These are phyloP conservation scores for Mortierella sp. DNA, from an alignment of 371 early-diverging fungal species.

Conservation along the genomic window DNA sequence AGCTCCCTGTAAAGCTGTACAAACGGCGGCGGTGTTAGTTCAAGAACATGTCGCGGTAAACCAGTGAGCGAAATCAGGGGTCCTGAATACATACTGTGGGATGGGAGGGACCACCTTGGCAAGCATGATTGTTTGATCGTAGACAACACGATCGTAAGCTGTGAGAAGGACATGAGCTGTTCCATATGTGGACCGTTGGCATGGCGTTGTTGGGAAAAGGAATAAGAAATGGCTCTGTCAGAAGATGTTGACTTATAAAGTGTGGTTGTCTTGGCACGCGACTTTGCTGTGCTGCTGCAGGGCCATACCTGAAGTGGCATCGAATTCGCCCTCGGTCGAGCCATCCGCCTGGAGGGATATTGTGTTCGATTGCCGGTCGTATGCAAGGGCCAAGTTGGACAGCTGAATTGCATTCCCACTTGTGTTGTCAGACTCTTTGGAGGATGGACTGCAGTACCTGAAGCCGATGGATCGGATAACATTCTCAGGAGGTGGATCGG, in stretches of 20 bases:
- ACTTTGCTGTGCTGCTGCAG: too few species aligned
- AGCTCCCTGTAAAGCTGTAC: conserved; percentile 24
- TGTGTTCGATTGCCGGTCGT: conserved; percentile 31
- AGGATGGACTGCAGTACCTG: conserved; percentile 6
- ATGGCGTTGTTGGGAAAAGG: too few species aligned
- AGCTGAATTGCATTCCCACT: not conserved
- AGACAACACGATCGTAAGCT: conserved; percentile 37
- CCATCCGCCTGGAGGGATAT: conserved; percentile 32
- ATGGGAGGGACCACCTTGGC: conserved; percentile 1
- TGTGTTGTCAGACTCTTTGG: not conserved
- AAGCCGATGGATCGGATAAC: conserved; percentile 43
- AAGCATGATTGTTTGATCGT: conserved; percentile 30
- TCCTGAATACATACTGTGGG: conserved; percentile 23
- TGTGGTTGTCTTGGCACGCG: too few species aligned
- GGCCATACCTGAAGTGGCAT: conserved; percentile 36
- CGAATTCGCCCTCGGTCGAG: conserved; percentile 15
- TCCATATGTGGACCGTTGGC: too few species aligned
- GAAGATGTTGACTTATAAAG: too few species aligned
- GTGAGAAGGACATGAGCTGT: conserved; percentile 35
- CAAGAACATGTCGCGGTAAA: too few species aligned
- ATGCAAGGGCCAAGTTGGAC: conserved; percentile 17
- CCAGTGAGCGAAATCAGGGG: too few species aligned
- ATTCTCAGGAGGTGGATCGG: not conserved
- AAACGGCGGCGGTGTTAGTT: too few species aligned
- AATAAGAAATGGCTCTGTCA: too few species aligned